Evolutionary conservation across 1,284 basidiomycete genomes (phyloP).

Genomic region (Leccinum pachyderme): DNA sequence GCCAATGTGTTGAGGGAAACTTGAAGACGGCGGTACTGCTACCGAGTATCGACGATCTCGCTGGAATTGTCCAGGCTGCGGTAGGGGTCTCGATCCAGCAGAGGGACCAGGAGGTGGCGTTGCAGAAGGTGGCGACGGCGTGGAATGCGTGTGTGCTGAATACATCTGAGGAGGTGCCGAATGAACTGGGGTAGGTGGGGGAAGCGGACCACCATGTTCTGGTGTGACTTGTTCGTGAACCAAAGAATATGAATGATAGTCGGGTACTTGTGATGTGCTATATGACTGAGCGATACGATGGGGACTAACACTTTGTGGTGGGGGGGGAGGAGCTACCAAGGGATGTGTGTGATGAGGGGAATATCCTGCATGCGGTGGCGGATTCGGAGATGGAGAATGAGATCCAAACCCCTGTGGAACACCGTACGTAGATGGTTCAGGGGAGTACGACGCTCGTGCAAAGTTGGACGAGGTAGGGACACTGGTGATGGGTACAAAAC

Average conservation of each 20-base stretch:
- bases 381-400: conserved; percentile 25
- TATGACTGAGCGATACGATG: conserved; percentile 28
- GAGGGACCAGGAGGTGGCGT: conserved; percentile 33
- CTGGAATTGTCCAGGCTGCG: conserved; percentile 38
- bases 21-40: conserved; percentile 35
- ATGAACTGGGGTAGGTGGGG: conserved; percentile 26
- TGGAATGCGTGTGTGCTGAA: conserved; percentile 28
- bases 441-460: conserved; percentile 37
- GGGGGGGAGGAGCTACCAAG: background rate
- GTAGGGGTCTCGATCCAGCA: conserved; percentile 55
- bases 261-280: conserved; percentile 23
- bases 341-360: conserved; percentile 38
- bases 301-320: conserved; percentile 19
- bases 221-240: conserved; percentile 23
- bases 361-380: conserved; percentile 17
- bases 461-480: conserved; percentile 26
- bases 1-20: conserved; percentile 28
- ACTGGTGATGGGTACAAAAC: conserved; percentile 68
- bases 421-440: conserved; percentile 48
- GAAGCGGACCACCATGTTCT: conserved; percentile 20
- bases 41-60: conserved; percentile 37
- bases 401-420: conserved; percentile 39
- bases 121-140: conserved; percentile 35
- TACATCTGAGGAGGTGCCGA: conserved; percentile 30
- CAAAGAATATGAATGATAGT: conserved; percentile 28